These are phyloP conservation scores for Orbilia blumenaviensis DNA, from an alignment of 2,329 filamentous ascomycete genomes.

Conservation along the genomic window DNA sequence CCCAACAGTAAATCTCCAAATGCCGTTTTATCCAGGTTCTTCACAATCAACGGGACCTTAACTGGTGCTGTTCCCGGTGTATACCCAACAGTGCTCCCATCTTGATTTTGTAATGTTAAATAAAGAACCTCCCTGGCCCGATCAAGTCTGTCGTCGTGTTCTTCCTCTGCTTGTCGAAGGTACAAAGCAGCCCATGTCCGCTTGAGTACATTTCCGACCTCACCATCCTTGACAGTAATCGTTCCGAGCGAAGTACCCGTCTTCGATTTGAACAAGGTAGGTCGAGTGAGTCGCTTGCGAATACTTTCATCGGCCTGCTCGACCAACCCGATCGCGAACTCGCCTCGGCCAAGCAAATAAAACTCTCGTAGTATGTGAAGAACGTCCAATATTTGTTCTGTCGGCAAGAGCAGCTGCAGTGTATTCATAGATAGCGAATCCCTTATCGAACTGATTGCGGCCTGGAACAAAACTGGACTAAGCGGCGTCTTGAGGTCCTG, in stretches of 20 bases:
- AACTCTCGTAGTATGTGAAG: slow-evolving; percentile 83
- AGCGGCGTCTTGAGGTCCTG: slow-evolving; percentile 70
- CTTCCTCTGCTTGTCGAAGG: slow-evolving; percentile 79
- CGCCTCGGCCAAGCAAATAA: slow-evolving; percentile 84
- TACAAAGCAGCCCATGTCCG: slow-evolving; percentile 82
- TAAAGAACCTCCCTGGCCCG: slow-evolving; percentile 79
- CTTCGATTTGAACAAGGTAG: slow-evolving; percentile 67
- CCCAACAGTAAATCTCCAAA: slow-evolving; percentile 87
- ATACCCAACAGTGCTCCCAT: slow-evolving; percentile 18
- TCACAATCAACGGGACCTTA: slow-evolving; percentile 59
- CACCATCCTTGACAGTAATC: slow-evolving; percentile 79
- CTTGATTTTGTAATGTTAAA: slow-evolving; percentile 69
- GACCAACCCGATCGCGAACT: slow-evolving; percentile 88
- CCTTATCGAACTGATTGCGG: slow-evolving; percentile 78
- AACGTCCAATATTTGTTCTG: slow-evolving; percentile 78
- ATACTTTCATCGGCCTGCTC: slow-evolving; percentile 84
- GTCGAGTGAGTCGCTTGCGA: slow-evolving; percentile 74
- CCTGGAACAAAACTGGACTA: slow-evolving; percentile 74
- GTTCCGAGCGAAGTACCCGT: slow-evolving; percentile 60
- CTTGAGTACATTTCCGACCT: slow-evolving; percentile 78
- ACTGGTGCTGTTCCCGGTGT: slow-evolving; percentile 56
- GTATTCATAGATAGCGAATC: slow-evolving; percentile 83
- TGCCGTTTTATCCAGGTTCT: slow-evolving; percentile 61
- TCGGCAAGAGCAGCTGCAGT: slow-evolving; percentile 80
- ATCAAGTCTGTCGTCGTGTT: slow-evolving; percentile 77